phyloP scores from a whole-genome alignment of 2,329 filamentous ascomycete genomes.

The Zasmidium citrigriseum region DNA sequence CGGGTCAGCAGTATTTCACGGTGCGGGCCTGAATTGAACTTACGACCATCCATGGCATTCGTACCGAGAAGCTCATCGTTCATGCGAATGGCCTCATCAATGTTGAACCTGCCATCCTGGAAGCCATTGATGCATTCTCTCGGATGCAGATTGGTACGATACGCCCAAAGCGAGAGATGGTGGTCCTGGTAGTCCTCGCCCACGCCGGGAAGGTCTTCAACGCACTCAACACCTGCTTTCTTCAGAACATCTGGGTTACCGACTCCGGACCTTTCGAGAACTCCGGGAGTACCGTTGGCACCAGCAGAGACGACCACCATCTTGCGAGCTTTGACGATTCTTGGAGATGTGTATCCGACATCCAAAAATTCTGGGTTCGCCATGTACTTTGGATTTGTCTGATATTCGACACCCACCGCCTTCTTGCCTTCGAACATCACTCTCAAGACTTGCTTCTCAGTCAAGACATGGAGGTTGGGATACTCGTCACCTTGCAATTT shows the following conservation, averaged over 20 bases:
- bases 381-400: slow-evolving; percentile 45
- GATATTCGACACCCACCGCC: slow-evolving; percentile 62
- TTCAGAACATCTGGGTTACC: slow-evolving; percentile 52
- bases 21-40: neutral
- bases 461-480: slow-evolving; percentile 60
- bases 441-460: slow-evolving; percentile 58
- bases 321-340: slow-evolving; percentile 53
- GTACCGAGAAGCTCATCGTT: slow-evolving; percentile 57
- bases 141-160: slow-evolving; percentile 48
- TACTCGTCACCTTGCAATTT: slow-evolving; percentile 51
- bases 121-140: slow-evolving; percentile 58
- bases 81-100: slow-evolving; percentile 47
- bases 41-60: slow-evolving; percentile 57
- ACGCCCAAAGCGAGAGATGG: slow-evolving; percentile 56
- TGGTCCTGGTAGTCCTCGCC: slow-evolving; percentile 36
- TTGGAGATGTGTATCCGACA: slow-evolving; percentile 41
- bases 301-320: slow-evolving; percentile 63
- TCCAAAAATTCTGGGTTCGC: slow-evolving; percentile 30
- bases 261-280: slow-evolving; percentile 63
- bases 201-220: slow-evolving; percentile 35
- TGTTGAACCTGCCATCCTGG: slow-evolving; percentile 50
- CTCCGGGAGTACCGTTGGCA: slow-evolving; percentile 56
- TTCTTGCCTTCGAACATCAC: slow-evolving; percentile 38
- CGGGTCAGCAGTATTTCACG: neutral
- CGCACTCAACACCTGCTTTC: slow-evolving; percentile 30